Evolutionary conservation across 495 filamentous ascomycete genomes (phyloP), one percentile per base, ranked within the genome.

Genomic region (Penicillium mononematosum): DNA sequence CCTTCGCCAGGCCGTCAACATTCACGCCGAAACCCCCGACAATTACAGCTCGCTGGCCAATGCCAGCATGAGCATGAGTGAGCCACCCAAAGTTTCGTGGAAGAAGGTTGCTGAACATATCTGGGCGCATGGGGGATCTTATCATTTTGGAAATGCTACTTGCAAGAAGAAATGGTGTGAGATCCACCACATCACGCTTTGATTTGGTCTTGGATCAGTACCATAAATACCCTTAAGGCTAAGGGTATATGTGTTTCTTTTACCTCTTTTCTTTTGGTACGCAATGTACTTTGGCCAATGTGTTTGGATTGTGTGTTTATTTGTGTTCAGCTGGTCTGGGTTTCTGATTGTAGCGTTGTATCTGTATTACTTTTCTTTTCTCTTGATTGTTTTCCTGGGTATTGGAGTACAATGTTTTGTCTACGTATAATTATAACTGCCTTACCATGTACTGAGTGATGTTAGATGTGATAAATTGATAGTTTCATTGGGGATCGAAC

Each of bases 111-210:
- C 85, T 2, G 80, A 89, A 57, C 87, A 88, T 56, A 94, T 97
- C 45, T 71, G 71, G 53, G 63, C 65, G 1, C 67, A 88, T 56
- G 92, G 91, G 16, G 92, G 90, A 0, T 87, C 84, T 3, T 96
- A 96, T 67, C 81, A 78, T 45, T 97, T 96, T 69, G 91, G 90
- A 1, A 86, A 91, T 68, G 85, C 89, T 3, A 96, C 92, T 0
- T 93, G 89, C 64, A 90, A 91, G 69, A 95, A 90, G 77, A 89
- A 91, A 66, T 97, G 74, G 74, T 76, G 68, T 50, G 72, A 75
- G 55, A 62, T 76, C 14, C 62, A 73, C 55, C 50, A 52, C 3
- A 53, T 71, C 29, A 58, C 44, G n/a, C 19, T 55, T 14, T 66
- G 52, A 64, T 19, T 25, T 1, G 25, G 5, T 4, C 10, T 1